Percentiles rank a stretch among this genome's conserved stretches.
Evolutionary conservation across 139 green algal species (phyloP).

Genomic region (Picochlorum sp.): DNA sequence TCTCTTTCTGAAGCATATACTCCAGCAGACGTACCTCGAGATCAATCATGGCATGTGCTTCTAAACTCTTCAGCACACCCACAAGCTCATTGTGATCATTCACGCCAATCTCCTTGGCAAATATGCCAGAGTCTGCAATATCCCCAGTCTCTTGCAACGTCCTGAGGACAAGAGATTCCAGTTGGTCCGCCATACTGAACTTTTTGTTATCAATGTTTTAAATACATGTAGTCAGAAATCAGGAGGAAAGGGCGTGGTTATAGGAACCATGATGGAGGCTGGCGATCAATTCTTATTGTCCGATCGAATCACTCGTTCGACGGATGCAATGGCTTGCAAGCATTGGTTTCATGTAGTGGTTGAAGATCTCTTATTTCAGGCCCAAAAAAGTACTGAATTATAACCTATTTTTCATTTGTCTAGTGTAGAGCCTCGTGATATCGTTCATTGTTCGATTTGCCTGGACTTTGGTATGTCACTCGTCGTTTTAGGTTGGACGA

Average conservation of each 20-base stretch:
- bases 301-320: no score
- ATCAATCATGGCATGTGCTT: constrained; percentile 65
- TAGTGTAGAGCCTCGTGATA: no score
- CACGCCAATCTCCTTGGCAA: constrained; percentile 33
- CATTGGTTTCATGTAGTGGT: no score
- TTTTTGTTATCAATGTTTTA: background rate
- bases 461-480: no score
- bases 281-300: no score
- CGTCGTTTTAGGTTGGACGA: no score
- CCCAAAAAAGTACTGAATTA: no score
- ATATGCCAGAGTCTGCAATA: constrained; percentile 64
- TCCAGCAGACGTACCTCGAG: constrained; percentile 43
- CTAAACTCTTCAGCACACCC: constrained; percentile 74
- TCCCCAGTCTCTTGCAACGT: constrained; percentile 3
- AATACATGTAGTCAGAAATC: background rate
- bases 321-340: no score
- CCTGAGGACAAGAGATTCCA: background rate
- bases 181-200: background rate
- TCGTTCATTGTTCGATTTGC: no score
- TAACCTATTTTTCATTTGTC: no score
- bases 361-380: no score
- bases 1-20: background rate
- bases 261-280: background rate
- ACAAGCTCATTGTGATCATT: constrained; percentile 68
- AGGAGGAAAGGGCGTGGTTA: background rate